A percentile compares a stretch with the other conserved stretches of the same genome.
phyloP scores from a whole-genome alignment of 306 rosid species.

The Dalbergia cochinchinensis region DNA sequence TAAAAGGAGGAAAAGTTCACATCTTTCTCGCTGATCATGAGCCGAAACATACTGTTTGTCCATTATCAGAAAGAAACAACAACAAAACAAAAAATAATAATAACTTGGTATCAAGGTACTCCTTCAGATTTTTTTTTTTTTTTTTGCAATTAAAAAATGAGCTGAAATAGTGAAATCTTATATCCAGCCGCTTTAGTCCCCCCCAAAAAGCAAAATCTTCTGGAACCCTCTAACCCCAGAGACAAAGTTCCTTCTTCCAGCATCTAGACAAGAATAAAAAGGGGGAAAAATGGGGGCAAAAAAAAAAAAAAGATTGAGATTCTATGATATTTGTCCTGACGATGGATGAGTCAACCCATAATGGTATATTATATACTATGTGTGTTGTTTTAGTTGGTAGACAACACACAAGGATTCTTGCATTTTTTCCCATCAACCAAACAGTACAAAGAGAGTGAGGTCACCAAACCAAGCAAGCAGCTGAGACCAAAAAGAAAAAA shows the following conservation, averaged over 20 bases:
- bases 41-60: constrained; percentile 29
- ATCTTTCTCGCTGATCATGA: constrained; percentile 38
- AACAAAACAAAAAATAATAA: neutral
- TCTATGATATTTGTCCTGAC: neutral
- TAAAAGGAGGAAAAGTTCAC: constrained; percentile 38
- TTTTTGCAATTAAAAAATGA: neutral
- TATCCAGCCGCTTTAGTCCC: constrained; percentile 25
- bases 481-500: neutral
- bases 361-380: neutral
- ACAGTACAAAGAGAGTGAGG: neutral
- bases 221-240: constrained; percentile 26
- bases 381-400: neutral
- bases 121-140: neutral
- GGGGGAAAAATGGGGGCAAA: neutral
- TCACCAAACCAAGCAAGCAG: neutral
- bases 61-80: constrained; percentile 15
- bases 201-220: neutral
- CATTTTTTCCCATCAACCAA: constrained; percentile 5
- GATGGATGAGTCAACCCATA: neutral
- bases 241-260: neutral
- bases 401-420: neutral
- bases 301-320: neutral
- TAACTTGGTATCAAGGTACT: neutral
- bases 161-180: constrained; percentile 4
- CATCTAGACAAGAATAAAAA: neutral